phyloP scores from a whole-genome alignment of 306 rosid genomes.

The Gleditsia sinensis region DNA sequence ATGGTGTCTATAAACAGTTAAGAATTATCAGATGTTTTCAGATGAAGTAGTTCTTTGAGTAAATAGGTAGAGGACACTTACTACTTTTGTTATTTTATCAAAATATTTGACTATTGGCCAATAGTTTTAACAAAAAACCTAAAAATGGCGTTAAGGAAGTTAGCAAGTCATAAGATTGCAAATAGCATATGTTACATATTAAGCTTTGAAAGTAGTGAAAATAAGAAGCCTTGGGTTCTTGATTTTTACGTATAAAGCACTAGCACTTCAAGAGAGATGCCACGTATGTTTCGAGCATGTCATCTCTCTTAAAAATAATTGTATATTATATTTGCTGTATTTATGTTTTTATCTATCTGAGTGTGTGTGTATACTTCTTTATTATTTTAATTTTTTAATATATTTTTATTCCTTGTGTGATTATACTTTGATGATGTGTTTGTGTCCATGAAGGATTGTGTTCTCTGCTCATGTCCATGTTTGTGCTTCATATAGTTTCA shows the following conservation, averaged over 20 bases:
- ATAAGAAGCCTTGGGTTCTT: not conserved
- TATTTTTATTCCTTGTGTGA: not conserved
- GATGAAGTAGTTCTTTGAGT: not conserved
- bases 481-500: not conserved
- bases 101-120: not conserved
- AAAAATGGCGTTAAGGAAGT: not conserved
- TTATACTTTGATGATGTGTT: not conserved
- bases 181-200: not conserved
- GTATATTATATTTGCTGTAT: not conserved
- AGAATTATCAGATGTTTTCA: conserved; percentile 17
- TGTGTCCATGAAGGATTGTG: not conserved
- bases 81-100: not conserved
- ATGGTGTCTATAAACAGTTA: not conserved
- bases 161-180: no score
- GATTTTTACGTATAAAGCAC: not conserved
- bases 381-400: not conserved
- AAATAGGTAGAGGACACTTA: not conserved
- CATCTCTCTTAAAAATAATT: not conserved
- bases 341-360: not conserved
- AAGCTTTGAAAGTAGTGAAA: not conserved
- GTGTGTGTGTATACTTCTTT: not conserved
- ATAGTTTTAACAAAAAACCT: not conserved
- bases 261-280: not conserved
- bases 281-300: not conserved
- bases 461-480: not conserved